Conservation (phyloP, 2,329 filamentous ascomycete species). For the Massarina eburnea region DNA sequence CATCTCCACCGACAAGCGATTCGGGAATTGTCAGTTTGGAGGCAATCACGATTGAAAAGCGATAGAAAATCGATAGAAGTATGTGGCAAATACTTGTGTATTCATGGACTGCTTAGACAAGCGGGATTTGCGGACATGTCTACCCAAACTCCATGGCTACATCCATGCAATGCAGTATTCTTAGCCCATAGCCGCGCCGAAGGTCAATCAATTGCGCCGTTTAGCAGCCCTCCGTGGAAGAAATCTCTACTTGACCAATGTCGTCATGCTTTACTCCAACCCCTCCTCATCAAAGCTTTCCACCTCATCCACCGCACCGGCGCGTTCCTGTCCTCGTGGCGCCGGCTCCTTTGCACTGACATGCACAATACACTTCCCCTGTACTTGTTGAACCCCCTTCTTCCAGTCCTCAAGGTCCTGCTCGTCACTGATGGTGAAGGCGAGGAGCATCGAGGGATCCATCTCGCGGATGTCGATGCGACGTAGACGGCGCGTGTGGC, state of each 20-base stretch:
- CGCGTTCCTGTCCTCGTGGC: conserved; percentile 58
- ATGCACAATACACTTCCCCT: conserved; percentile 78
- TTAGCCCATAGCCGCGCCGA: background rate
- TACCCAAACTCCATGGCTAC: conserved; percentile 15
- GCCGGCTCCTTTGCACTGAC: conserved; percentile 71
- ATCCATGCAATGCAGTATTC: conserved; percentile 9
- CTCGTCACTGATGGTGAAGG: conserved; percentile 81
- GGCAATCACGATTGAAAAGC: too few species aligned
- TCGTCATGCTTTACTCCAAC: conserved; percentile 13
- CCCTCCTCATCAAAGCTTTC: conserved; percentile 72
- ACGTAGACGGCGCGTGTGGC: conserved; percentile 83
- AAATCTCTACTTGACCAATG: background rate
- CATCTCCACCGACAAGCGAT: too few species aligned
- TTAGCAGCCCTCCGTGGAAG: background rate
- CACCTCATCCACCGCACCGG: conserved; percentile 83
- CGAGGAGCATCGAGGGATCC: conserved; percentile 97
- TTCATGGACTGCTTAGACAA: background rate
- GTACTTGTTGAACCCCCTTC: conserved; percentile 69
- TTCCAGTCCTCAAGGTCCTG: conserved; percentile 86
- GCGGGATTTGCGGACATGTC: conserved; percentile 13
- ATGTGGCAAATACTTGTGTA: background rate
- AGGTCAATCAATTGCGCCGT: background rate
- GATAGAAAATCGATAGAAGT: background rate
- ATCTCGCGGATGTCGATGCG: conserved; percentile 85
- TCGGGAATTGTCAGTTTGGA: too few species aligned